Evolutionary conservation across 1,139 yeast genomes (phyloP).

Genomic region (Groenewaldozyma sp.): DNA sequence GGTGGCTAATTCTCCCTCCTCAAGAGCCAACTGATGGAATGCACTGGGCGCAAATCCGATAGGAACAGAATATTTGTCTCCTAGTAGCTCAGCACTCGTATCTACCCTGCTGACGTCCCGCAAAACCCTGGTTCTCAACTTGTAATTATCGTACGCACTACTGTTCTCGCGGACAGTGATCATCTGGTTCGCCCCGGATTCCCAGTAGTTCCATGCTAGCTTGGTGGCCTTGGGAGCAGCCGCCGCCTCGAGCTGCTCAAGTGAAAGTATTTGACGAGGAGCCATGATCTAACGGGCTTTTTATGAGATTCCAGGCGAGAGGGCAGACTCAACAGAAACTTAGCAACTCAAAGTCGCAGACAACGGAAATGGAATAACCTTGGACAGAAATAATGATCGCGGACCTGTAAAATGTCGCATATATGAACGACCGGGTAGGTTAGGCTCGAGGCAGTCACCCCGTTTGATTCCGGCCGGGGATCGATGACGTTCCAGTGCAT

Average conservation of each 20-base stretch:
- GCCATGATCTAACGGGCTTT: too few relatives aligned
- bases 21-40: conserved; percentile 53
- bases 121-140: conserved; percentile 38
- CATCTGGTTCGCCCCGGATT: conserved; percentile 31
- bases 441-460: too few relatives aligned
- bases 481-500: too few relatives aligned
- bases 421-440: too few relatives aligned
- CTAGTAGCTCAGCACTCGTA: conserved; percentile 35
- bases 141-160: conserved; percentile 24
- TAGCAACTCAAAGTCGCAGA: too few relatives aligned
- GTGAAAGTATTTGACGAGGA: background rate
- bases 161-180: conserved; percentile 28
- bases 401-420: too few relatives aligned
- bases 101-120: conserved; percentile 35
- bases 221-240: background rate
- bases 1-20: conserved; percentile 48
- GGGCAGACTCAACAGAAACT: too few relatives aligned
- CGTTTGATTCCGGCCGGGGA: too few relatives aligned
- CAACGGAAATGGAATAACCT: too few relatives aligned
- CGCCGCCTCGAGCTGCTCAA: background rate
- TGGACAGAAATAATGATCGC: too few relatives aligned
- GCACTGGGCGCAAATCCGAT: conserved; percentile 62
- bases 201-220: conserved; percentile 30
- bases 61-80: conserved; percentile 39
- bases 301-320: too few relatives aligned